Evolutionary conservation across 2,329 filamentous ascomycete species (phyloP), one percentile per base, ranked within the genome.

Genomic region (Fusarium ramigenum): DNA sequence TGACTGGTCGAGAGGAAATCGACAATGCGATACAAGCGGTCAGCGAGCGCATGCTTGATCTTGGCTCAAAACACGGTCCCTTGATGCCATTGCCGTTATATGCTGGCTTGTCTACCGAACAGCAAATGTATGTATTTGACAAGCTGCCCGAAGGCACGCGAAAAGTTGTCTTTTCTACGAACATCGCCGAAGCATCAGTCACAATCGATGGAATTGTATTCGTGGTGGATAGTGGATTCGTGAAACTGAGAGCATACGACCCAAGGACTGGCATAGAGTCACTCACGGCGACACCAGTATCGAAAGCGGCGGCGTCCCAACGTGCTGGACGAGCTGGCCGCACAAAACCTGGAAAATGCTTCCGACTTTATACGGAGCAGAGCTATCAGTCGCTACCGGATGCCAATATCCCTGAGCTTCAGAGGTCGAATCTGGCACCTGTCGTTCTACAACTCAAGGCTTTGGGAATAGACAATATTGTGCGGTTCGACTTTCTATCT

Each of bases 41-140:
- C 37, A 88, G 91, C 3, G 93, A 97, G 74, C 91, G 91, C 43
- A 87, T 92, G 39, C 87, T 86, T 15, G 87, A 90, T 50, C 85
- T 95, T 30, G 87, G 77, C 37, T 60, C 75, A 10, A 78, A 70
- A 60, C 70, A 80, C 42, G 79, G 77, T 12, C 64, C 68, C 14
- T 60, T 84, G 6, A 76, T 79, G 49, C 73, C 82, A 25, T 83
- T 98, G 14, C 95, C 96, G 3, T 87, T 98, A 0, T 98, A 97
- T 80, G 94, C 96, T 9, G 96, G 96, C 5, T 87, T 98, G 10
- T 90, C 94, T 4, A 94, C 93, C 14, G 95, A 98, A 73, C 92
- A 98, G 78, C 96, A 98, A 79, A 96, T 97, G 90, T 95, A 95
- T 74, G 93, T 98, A 44, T 98, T 98, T 79, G 94, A 97, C 77